Conservation (phyloP, 345 rosid genomes). For the Brassica cretica region DNA sequence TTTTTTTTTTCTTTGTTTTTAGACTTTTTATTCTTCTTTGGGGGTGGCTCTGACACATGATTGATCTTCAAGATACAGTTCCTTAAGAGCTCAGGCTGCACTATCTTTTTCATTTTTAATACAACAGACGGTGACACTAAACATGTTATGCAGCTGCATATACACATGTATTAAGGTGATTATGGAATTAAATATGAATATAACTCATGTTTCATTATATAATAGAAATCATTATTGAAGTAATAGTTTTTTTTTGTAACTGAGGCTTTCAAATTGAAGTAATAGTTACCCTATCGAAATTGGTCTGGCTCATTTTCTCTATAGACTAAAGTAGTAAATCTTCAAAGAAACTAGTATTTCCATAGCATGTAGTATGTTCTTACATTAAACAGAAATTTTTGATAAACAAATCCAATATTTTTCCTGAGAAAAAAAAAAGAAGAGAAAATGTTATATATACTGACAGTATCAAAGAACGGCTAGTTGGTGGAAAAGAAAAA, state of each 20-base stretch:
- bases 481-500: neutral
- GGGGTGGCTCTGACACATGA: slow-evolving; percentile 27
- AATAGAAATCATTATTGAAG: neutral
- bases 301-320: neutral
- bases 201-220: neutral
- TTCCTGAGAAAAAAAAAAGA: neutral
- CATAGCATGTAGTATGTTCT: neutral
- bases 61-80: slow-evolving; percentile 38
- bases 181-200: slow-evolving; percentile 2
- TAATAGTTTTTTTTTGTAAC: neutral
- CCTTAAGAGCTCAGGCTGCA: slow-evolving; percentile 23
- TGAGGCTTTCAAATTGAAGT: too few relatives aligned
- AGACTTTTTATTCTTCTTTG: neutral
- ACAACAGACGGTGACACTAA: slow-evolving; percentile 27
- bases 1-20: neutral
- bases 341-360: neutral
- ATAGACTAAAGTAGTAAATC: neutral
- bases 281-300: neutral
- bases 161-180: slow-evolving; percentile 18
- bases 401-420: neutral
- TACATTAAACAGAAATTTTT: neutral
- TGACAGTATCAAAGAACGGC: neutral
- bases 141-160: slow-evolving; percentile 26
- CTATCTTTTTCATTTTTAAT: neutral
- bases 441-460: neutral